Evolutionary conservation across 108 stramenopile species (phyloP), one percentile per base, ranked within the genome.

Genomic region (Epithemia pelagica): DNA sequence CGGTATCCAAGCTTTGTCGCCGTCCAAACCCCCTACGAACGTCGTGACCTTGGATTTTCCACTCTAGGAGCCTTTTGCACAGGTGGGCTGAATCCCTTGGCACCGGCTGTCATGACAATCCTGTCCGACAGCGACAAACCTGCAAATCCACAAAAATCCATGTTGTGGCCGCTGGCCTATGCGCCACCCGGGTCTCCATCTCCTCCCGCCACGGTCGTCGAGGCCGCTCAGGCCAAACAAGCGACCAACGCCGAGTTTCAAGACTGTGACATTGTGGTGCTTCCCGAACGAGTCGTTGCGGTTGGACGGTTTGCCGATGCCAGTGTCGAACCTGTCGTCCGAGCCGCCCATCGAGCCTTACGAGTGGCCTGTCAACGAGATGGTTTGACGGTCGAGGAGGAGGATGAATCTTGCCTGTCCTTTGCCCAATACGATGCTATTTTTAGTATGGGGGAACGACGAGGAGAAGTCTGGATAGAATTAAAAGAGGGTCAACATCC

Each of bases 391-490:
- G 73, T 72, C 5, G 32, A 25, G 19, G 52, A 29, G 19, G 58
- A 5, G 26, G 26, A 21, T 5, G 32, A 32, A 0, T 69, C 31
- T 19, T 25, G 55, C 22, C 55, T 68, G 58, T 32, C 70, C 1
- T 93, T 95, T 83, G 80, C 86, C 2, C 95, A 95, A 53, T 95
- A 91, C 72, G 95, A 95, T 80, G 95, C 95, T 18, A 82, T 95
- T 30, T 92, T 86, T 61, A 84, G 77, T 20, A 75, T 95, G 73
- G 92, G 91, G 28, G 86, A 87, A 62, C 69, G 95, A 61, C 71
- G 91, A 53, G 86, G 89, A 32, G 95, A 95, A 58, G 95, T 91
- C 22, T 95, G 95, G 95, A 86, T 95, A 58, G 85, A 87, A 53
- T 62, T 95, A 31, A 66, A 75, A 30, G 82, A 88, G 65, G 85